Base-by-base conservation (phyloP, 2,329 filamentous ascomycete genomes). In the Malbranchea cinnamomea region DNA sequence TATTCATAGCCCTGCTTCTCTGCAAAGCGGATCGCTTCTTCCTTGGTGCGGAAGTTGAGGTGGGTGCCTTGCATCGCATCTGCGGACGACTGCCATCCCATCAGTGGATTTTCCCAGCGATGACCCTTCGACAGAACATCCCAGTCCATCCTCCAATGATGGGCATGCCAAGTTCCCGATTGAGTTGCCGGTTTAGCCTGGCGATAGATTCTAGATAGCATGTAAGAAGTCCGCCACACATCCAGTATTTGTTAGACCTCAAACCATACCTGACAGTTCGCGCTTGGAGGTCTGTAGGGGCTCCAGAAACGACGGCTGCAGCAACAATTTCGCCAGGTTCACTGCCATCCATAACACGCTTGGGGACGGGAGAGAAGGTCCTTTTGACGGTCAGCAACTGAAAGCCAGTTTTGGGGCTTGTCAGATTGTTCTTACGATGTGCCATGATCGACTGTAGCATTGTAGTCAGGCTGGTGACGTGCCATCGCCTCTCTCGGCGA, bases 1-100 rank as follows among this genome's bases (percentile, higher is more conserved):
- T 93, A 98, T 54, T 98, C 87, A 54, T 98, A 98, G 20, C 91
- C 89, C 59, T 98, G 89, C 70, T 95, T 98, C 63, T 95, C 80
- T 14, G 91, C 89, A 51, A 98, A 98, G 35, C 68, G 64, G 48
- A 98, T 87, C 41, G 89, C 89, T 45, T 93, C 87, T 54, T 95
- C 84, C 67, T 93, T 95, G 46, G 66, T 69, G 57, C 80, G 80
- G 69, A 98, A 98, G 57, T 77, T 77, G 47, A 98, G 59, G 53
- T 84, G 72, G 28, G 84, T 92, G 49, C 84, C 87, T 57, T 98
- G 85, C 83, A 98, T 89, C 52, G 73, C 74, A 57, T 98, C 89
- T 33, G 70, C 87, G 11, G 84, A 91, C 14, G 87, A 95, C 54
- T 94, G 85, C 91, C 91, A 98, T 37, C 89, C 89, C 73, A 98